Conservation (phyloP, 2,329 filamentous ascomycete genomes). For the Calonectria honghensis region DNA sequence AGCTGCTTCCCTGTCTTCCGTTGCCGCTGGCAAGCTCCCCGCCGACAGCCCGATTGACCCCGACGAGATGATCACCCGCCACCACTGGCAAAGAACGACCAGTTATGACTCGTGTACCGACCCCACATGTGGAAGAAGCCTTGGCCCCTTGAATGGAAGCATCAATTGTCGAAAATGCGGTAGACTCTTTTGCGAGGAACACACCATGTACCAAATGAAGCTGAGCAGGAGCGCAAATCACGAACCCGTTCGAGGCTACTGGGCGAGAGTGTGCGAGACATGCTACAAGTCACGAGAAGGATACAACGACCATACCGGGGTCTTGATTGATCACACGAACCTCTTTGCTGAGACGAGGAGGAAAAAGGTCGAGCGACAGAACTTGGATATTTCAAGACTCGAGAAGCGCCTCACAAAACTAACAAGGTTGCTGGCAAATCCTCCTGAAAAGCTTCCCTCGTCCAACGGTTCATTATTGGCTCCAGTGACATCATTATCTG, state of each 20-base stretch:
- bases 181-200: conserved; percentile 94
- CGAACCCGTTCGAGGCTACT: conserved; percentile 91
- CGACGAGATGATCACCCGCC: conserved; percentile 90
- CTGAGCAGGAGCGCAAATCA: conserved; percentile 91
- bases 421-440: conserved; percentile 86
- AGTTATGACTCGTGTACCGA: conserved; percentile 89
- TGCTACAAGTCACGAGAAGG: conserved; percentile 98
- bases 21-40: conserved; percentile 63
- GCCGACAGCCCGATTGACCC: conserved; percentile 78
- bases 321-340: conserved; percentile 82
- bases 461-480: conserved; percentile 73
- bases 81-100: conserved; percentile 90
- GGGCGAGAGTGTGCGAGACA: conserved; percentile 98
- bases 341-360: conserved; percentile 82
- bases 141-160: conserved; percentile 87
- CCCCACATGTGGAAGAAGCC: conserved; percentile 85
- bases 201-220: conserved; percentile 99
- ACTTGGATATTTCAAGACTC: conserved; percentile 90
- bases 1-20: conserved; percentile 58
- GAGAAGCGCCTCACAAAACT: conserved; percentile 95
- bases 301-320: conserved; percentile 91
- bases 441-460: conserved; percentile 78
- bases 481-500: conserved; percentile 76
- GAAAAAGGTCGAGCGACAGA: conserved; percentile 87
- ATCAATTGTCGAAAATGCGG: conserved; percentile 97